Evolutionary conservation across 2,329 filamentous ascomycete species (phyloP).

Genomic region (Aureobasidium sp.): DNA sequence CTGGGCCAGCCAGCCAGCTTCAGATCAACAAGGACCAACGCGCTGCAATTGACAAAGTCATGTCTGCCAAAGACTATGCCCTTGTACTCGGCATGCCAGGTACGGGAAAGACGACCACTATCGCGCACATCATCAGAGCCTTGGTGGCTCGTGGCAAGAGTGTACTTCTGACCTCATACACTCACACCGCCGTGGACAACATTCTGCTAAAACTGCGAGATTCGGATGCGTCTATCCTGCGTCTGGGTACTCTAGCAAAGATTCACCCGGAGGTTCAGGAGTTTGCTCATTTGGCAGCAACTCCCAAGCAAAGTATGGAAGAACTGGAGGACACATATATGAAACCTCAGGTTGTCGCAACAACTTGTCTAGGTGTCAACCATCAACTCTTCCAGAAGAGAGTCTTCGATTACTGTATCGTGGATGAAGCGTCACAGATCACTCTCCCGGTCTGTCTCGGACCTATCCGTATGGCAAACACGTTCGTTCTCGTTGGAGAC

Average conservation of each 20-base stretch:
- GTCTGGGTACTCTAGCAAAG: conserved; percentile 79
- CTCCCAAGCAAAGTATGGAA: conserved; percentile 68
- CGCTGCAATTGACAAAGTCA: conserved; percentile 84
- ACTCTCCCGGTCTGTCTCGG: conserved; percentile 91
- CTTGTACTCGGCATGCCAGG: conserved; percentile 98
- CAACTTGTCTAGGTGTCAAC: conserved; percentile 87
- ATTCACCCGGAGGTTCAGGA: conserved; percentile 80
- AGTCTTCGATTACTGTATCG: conserved; percentile 95
- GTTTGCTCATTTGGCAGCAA: conserved; percentile 72
- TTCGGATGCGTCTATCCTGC: conserved; percentile 54
- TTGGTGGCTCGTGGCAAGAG: conserved; percentile 85
- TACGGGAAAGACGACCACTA: conserved; percentile 96
- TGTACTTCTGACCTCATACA: conserved; percentile 89
- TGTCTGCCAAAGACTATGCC: conserved; percentile 91
- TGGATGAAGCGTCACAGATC: conserved; percentile 96
- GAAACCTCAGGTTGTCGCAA: conserved; percentile 81
- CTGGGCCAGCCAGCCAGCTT: conserved; percentile 47
- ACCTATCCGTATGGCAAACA: conserved; percentile 84
- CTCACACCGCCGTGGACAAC: conserved; percentile 96
- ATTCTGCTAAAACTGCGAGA: conserved; percentile 86
- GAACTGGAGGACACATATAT: conserved; percentile 81
- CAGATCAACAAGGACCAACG: conserved; percentile 82
- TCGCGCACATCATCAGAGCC: conserved; percentile 91
- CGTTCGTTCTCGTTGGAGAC: conserved; percentile 92
- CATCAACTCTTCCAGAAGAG: conserved; percentile 83